phyloP scores from a whole-genome alignment of 2,329 filamentous ascomycete species.

The Aspergillus sp. region DNA sequence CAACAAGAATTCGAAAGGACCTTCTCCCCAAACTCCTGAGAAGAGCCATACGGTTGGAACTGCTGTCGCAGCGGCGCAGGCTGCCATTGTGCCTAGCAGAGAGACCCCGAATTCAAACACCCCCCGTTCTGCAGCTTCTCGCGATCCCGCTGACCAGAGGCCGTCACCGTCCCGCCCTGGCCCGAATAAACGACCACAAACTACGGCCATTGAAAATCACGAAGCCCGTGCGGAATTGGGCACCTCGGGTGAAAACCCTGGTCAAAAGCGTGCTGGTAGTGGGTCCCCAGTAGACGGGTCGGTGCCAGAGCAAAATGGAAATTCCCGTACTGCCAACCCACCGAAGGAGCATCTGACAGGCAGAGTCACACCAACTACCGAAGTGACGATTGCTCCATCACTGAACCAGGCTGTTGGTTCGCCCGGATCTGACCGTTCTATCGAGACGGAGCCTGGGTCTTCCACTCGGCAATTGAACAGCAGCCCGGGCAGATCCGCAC shows the following conservation, averaged over 20 bases:
- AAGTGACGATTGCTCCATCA: slow-evolving; percentile 3
- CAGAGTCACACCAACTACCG: slow-evolving; percentile 8
- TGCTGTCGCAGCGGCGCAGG: slow-evolving; percentile 27
- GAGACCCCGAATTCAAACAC: slow-evolving; percentile 1
- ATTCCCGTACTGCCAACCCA: background rate
- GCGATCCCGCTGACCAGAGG: background rate
- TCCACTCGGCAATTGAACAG: slow-evolving; percentile 34
- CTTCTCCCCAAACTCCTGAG: background rate
- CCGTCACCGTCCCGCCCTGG: background rate
- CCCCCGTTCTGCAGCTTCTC: background rate
- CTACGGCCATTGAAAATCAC: too few relatives aligned
- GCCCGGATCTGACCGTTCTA: slow-evolving; percentile 13
- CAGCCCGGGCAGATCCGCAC: slow-evolving; percentile 53
- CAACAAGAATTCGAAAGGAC: slow-evolving; percentile 18
- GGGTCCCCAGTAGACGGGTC: too few relatives aligned
- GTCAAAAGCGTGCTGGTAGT: too few relatives aligned
- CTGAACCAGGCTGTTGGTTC: slow-evolving; percentile 15
- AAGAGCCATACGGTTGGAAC: slow-evolving; percentile 14
- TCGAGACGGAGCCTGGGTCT: slow-evolving; percentile 7
- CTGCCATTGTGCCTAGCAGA: slow-evolving; percentile 14
- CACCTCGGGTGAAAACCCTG: too few relatives aligned
- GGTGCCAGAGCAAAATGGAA: background rate
- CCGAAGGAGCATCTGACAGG: slow-evolving; percentile 1
- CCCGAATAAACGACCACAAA: slow-evolving; percentile 29
- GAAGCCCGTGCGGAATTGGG: too few relatives aligned